Base-by-base conservation (phyloP, 768 basidiomycete species). In the Lenzites betulinus region DNA sequence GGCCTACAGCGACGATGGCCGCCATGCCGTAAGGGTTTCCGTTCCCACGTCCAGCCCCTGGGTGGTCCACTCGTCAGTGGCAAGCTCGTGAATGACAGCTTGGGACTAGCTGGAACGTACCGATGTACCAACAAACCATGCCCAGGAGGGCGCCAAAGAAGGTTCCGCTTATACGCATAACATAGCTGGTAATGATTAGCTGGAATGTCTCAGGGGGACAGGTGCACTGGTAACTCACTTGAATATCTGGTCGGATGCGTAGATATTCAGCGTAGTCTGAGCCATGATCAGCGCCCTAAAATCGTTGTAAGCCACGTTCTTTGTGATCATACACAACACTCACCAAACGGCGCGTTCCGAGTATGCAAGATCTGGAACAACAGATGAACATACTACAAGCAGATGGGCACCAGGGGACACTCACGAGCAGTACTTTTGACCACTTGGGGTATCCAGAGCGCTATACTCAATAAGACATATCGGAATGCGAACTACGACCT, bases 281-380 rank as follows among this genome's bases (percentile, higher is more conserved):
- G 82, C 79, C 81, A 84, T 85, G 66, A 86, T 83, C 49, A 85
- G 70, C 5, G 82, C 82, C 83, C 82, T 78, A 20, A 6, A 18
- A 77, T 22, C 11, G 3, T 4, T 23, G 13, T 25, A 25, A 42
- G 38, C 38, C 6, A 28, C 20, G 15, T 36, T n/a, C 25, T 6
- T 20, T 47, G 13, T 51, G 36, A 28, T 20, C 11, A 12, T 15
- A 16, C 30, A 26, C 8, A 18, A 3, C 11, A 53, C 75, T 48
- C 58, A 79, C 79, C 80, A 85, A 4, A 84, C 53, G 5, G 80
- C 80, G 57, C 79, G 80, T 53, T 81, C 62, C 2, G 66, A 60
- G 54, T 82, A 83, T 39, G 76, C 75, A 64, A 79, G 79, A 30
- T 72, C 79, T 79, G 51, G 3, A 44, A 25, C 6, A 6, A 15